Percentiles rank a stretch among this genome's conserved stretches.
Conservation (phyloP, 2,329 filamentous ascomycete genomes). For the Alternaria gaisen region DNA sequence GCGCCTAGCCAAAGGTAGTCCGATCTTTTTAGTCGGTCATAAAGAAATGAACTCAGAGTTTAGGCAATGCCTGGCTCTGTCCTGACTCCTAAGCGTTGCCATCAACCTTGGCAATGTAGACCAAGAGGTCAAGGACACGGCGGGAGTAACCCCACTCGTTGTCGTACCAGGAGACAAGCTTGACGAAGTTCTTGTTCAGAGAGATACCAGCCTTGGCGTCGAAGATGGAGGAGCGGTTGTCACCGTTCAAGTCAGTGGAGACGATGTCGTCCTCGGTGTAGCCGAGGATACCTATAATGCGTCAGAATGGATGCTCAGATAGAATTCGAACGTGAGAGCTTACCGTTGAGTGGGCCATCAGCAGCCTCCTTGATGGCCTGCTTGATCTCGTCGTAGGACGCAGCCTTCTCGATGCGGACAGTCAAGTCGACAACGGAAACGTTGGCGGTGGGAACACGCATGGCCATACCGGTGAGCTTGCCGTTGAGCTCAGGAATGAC, state of each 20-base stretch:
- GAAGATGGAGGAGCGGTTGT: conserved; percentile 95
- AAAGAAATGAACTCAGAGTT: conserved; percentile 36
- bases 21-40: conserved; percentile 9
- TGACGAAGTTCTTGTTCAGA: conserved; percentile 98
- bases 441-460: conserved; percentile 98
- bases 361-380: conserved; percentile 83
- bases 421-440: conserved; percentile 99
- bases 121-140: conserved; percentile 66
- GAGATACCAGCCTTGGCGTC: conserved; percentile 99
- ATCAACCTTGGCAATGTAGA: conserved; percentile 56
- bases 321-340: conserved; percentile 41
- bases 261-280: conserved; percentile 99
- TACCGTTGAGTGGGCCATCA: conserved; percentile 85
- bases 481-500: conserved; percentile 97
- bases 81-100: conserved; percentile 54
- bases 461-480: conserved; percentile 99
- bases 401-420: conserved; percentile 89
- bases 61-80: conserved; percentile 47
- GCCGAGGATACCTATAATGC: conserved; percentile 75
- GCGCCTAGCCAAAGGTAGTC: conserved; percentile 16
- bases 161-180: conserved; percentile 98
- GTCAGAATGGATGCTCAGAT: conserved; percentile 28
- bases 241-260: conserved; percentile 91
- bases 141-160: conserved; percentile 99
- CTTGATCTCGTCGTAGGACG: conserved; percentile 93